Evolutionary conservation across 2,329 filamentous ascomycete species (phyloP), one percentile per base, ranked within the genome.

Genomic region (Colletotrichum orbiculare): DNA sequence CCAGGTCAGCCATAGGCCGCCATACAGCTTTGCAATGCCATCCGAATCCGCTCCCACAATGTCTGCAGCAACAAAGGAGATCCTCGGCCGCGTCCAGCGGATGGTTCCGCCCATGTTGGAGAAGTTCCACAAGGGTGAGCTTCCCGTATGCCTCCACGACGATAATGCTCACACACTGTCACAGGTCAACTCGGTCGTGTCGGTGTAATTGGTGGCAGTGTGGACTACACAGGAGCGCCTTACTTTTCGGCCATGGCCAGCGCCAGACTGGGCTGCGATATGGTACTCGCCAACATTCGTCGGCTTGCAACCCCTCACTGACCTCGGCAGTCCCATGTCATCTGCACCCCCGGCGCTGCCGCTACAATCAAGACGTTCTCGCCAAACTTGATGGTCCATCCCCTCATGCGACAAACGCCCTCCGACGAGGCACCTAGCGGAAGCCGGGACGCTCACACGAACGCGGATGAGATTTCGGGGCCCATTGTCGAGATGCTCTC

Each of bases 201-300:
- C 57, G 96, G 89, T 56, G 96, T 99, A 64, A 96, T 99, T 69
- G 96, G 96, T 55, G 96, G 96, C 45, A 97, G 93, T 74, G 90
- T 95, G 76, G 95, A 98, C 79, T 99, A 98, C 77, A 97, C 96
- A 2, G 96, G 96, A 42, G 96, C 96, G 64, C 96, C 96, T 11
- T 99, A 97, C 81, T 99, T 99, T 80, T 97, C 95, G 17, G 94
- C 95, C 69, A 97, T 97, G 89, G 96, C 96, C 11, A 97, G 93
- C 69, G 96, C 96, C 50, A 89, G 91, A 73, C 81, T 98, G 63
- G 96, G 95, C 5, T 93, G 91, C 73, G 94, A 97, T 74, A 92
- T 97, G 92, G 93, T 95, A 83, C 60, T 79, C 1, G 6, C 4
- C 8, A 13, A 5, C 8, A 4, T 2, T 2, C 42, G 4, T 41